Evolutionary conservation across 192 early-diverging fungal genomes (phyloP), one percentile per base, ranked within the genome.

Genomic region (Spizellomyces punctatus): DNA sequence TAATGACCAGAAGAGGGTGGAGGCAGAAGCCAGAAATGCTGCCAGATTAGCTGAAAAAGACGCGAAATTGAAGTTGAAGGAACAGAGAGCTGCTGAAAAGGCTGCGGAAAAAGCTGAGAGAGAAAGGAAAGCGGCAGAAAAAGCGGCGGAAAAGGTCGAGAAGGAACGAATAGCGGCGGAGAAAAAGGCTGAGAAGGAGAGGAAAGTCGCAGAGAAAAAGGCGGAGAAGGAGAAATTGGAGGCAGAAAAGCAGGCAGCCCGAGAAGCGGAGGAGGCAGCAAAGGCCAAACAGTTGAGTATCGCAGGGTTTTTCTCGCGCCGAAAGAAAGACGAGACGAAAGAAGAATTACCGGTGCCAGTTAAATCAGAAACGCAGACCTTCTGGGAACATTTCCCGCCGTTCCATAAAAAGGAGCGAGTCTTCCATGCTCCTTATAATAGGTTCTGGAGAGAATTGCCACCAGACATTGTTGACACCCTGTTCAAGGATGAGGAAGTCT

Each of bases 351-450:
- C 49, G 6, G 59, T 42, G 10, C 21, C 12, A 8, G 42, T 43
- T 27, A 56, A 21, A 8, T 8, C 60, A 4, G 69, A 72, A 64
- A 22, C 45, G 50, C 46, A 50, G 10, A 44, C 75, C 12, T 81
- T 83, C 12, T 61, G 61, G 43, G 69, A 78, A 6, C 74, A 78
- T 5, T 91, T 91, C 61, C 85, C 76, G 5, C 83, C 85, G 27
- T 91, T 90, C 66, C 82, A 85, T 69, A 71, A 82, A n/a, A 89
- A 87, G 58, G 78, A 83, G 8, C 61, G 76, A 27, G 78, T 83
- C 3, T 67, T 62, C 6, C 56, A 89, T 50, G 85, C 84, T 10
- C 65, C 69, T 2, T 55, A 77, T 27, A 83, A 83, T 72, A 52
- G 58, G 1, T 87, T 83, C 61, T 56, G 21, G 43, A 59, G 44